These are phyloP conservation scores for Rhododendron kiyosumense DNA, from an alignment of 148 eudicot species.

Conservation along the genomic window DNA sequence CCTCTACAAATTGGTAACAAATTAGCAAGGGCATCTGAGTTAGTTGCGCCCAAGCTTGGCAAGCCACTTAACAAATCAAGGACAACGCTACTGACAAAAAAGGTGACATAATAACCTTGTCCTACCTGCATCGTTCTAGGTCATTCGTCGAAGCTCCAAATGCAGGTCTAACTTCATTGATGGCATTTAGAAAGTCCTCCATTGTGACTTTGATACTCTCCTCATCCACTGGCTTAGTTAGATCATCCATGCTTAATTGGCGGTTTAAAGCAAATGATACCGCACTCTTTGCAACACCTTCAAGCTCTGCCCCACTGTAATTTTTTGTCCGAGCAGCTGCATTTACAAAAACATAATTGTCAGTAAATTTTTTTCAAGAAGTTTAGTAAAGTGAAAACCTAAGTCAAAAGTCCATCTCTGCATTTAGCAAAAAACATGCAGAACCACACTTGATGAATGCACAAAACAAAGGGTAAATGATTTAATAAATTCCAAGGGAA, in stretches of 20 bases:
- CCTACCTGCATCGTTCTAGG: conserved; percentile 93
- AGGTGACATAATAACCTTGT: neutral
- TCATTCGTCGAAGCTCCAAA: conserved; percentile 98
- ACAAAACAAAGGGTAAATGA: neutral
- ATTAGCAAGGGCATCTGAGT: neutral
- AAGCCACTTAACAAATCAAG: neutral
- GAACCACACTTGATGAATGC: neutral
- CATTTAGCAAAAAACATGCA: neutral
- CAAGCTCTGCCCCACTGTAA: conserved; percentile 99
- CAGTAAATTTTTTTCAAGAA: neutral
- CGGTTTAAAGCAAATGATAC: conserved; percentile 94
- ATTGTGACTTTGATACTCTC: conserved; percentile 91
- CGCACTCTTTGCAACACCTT: conserved; percentile 99
- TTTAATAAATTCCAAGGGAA: neutral
- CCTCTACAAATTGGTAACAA: neutral
- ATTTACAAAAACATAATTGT: neutral
- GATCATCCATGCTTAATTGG: conserved; percentile 87
- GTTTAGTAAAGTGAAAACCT: neutral
- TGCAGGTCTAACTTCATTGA: conserved; percentile 81
- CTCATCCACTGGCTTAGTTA: conserved; percentile 87
- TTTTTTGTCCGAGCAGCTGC: conserved; percentile 94
- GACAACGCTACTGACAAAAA: neutral
- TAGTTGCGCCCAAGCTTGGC: neutral
- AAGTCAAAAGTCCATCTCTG: neutral
- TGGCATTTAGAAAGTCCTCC: conserved; percentile 85